These are phyloP conservation scores for Fusarium virguliforme DNA, from an alignment of 2,329 filamentous ascomycete genomes.

Conservation along the genomic window DNA sequence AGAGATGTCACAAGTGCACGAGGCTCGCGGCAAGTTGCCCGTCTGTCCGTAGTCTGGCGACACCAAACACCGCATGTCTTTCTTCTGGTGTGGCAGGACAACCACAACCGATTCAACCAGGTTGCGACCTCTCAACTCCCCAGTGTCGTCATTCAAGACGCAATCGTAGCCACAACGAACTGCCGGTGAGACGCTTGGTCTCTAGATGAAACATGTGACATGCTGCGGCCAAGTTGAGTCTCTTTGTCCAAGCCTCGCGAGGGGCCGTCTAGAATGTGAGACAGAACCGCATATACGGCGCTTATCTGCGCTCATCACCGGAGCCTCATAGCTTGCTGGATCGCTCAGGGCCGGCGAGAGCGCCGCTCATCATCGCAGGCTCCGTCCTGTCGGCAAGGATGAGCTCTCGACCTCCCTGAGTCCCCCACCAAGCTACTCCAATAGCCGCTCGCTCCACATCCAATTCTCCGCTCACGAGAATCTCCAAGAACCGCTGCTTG, in stretches of 20 bases:
- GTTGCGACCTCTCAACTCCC: slow-evolving; percentile 15
- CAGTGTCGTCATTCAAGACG: slow-evolving; percentile 24
- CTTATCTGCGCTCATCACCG: not conserved
- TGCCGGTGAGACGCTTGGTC: slow-evolving; percentile 19
- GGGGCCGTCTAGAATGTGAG: slow-evolving; percentile 8
- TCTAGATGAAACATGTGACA: slow-evolving; percentile 24
- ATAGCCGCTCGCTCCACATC: slow-evolving; percentile 86
- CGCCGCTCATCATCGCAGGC: slow-evolving; percentile 70
- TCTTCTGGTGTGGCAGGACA: slow-evolving; percentile 1
- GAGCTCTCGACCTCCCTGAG: slow-evolving; percentile 68
- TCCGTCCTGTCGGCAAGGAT: slow-evolving; percentile 56
- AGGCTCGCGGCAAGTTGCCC: slow-evolving; percentile 8
- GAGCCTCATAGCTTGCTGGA: slow-evolving; percentile 57
- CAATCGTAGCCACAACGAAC: slow-evolving; percentile 17
- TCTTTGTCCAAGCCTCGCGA: not conserved
- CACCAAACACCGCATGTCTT: slow-evolving; percentile 10
- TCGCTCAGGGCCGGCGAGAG: slow-evolving; percentile 57
- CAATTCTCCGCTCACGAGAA: slow-evolving; percentile 86
- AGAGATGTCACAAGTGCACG: slow-evolving; percentile 35
- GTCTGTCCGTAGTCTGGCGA: slow-evolving; percentile 13
- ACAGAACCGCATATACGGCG: slow-evolving; percentile 4
- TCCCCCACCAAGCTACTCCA: slow-evolving; percentile 90
- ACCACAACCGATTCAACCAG: slow-evolving; percentile 3
- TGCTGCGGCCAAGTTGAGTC: not conserved
- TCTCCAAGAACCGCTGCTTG: slow-evolving; percentile 83